Conservation (phyloP, 768 basidiomycete species). For the Kwoniella shandongensis region DNA sequence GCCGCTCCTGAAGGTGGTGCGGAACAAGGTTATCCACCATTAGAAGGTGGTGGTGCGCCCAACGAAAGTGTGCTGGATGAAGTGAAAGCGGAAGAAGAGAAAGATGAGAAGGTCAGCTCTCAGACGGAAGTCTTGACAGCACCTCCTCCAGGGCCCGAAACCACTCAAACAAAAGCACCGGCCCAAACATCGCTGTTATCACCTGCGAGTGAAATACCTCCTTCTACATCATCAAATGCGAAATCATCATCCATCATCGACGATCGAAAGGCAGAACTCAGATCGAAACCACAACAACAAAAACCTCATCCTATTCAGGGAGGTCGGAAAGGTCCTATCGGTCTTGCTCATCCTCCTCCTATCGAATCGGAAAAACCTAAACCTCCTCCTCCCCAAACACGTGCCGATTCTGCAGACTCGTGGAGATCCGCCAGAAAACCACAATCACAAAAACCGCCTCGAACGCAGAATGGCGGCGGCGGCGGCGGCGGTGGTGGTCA, state of each 20-base stretch:
- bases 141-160: constrained; percentile 14
- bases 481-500: background rate
- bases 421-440: constrained; percentile 5
- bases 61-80: constrained; percentile 7
- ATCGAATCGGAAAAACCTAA: constrained; percentile 6
- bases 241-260: constrained; percentile 2
- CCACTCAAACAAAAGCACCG: constrained; percentile 1
- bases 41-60: background rate
- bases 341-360: constrained; percentile 37
- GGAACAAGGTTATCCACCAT: no score
- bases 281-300: background rate
- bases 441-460: background rate
- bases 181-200: background rate
- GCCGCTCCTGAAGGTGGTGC: background rate
- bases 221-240: no score
- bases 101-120: constrained; percentile 11
- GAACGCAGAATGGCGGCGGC: background rate
- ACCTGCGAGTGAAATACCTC: background rate
- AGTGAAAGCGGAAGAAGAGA: constrained; percentile 13
- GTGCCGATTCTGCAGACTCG: constrained; percentile 5
- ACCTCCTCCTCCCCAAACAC: background rate
- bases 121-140: constrained; percentile 1
- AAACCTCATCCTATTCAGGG: constrained; percentile 35
- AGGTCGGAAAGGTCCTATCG: constrained; percentile 30
- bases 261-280: constrained; percentile 15